Evolutionary conservation across 768 basidiomycete species (phyloP).

Genomic region (Lactarius akahatsu): DNA sequence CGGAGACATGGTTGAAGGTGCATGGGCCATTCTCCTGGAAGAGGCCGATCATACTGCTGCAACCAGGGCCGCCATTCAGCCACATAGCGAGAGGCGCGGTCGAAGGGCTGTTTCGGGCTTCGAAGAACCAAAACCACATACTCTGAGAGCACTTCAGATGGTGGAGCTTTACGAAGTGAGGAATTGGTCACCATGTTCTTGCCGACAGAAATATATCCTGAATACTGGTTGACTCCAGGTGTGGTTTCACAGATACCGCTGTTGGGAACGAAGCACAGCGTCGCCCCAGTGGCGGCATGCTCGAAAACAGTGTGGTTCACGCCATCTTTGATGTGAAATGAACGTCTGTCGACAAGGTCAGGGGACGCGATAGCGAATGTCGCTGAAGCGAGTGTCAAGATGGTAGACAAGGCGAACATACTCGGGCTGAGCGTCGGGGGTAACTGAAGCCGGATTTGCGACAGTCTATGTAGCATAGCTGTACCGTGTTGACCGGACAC

Average conservation of each 20-base stretch:
- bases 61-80: slow-evolving; percentile 5
- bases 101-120: background rate
- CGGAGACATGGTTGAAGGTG: slow-evolving; percentile 14
- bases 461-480: background rate
- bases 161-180: background rate
- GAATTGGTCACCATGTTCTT: background rate
- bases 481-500: background rate
- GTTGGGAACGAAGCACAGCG: background rate
- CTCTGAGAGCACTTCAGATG: background rate
- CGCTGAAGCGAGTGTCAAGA: background rate
- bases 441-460: too few relatives aligned
- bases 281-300: background rate
- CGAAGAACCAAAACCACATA: slow-evolving; percentile 16
- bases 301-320: background rate
- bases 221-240: slow-evolving; percentile 1
- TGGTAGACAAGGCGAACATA: background rate
- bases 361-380: background rate
- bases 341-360: slow-evolving; percentile 1
- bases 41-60: slow-evolving; percentile 1
- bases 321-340: background rate
- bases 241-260: slow-evolving; percentile 2
- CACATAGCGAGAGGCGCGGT: slow-evolving; percentile 9
- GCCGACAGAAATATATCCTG: background rate
- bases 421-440: background rate
- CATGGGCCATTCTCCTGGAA: slow-evolving; percentile 22